Conservation (phyloP, 2,329 filamentous ascomycete genomes). For the Bisporella sp. region DNA sequence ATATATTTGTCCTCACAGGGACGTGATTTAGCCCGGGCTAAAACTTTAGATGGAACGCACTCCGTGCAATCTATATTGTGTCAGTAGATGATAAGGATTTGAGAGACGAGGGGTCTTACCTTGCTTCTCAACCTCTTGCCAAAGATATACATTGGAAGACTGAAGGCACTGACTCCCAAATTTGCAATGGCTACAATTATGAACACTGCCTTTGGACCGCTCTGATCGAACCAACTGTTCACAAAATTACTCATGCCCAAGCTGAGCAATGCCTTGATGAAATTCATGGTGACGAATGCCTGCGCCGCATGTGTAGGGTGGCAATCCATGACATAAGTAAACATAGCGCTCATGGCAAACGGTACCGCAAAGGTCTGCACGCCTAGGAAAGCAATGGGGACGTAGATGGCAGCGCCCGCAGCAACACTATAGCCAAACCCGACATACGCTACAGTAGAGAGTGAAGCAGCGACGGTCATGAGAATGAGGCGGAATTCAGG, state of each 20-base stretch:
- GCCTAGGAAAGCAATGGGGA: slow-evolving; percentile 29
- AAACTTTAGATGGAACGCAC: slow-evolving; percentile 14
- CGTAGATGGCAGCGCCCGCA: slow-evolving; percentile 24
- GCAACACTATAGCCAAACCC: slow-evolving; percentile 32
- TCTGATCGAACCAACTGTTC: slow-evolving; percentile 21
- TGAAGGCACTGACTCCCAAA: slow-evolving; percentile 13
- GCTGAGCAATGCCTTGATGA: slow-evolving; percentile 31
- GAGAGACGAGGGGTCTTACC: not conserved
- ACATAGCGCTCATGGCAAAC: slow-evolving; percentile 30
- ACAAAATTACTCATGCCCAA: slow-evolving; percentile 23
- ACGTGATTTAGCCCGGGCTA: not conserved
- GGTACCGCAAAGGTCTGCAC: slow-evolving; percentile 31
- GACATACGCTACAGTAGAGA: slow-evolving; percentile 32
- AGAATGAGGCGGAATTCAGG: slow-evolving; percentile 42
- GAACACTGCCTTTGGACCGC: slow-evolving; percentile 20
- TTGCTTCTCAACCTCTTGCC: slow-evolving; percentile 28
- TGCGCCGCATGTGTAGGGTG: slow-evolving; percentile 32
- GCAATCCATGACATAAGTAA: slow-evolving; percentile 36
- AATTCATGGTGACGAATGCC: slow-evolving; percentile 35
- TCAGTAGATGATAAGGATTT: not conserved
- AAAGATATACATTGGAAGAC: slow-evolving; percentile 24
- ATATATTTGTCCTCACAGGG: too few species aligned
- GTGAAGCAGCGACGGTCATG: slow-evolving; percentile 27
- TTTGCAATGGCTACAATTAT: slow-evolving; percentile 13
- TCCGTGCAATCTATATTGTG: slow-evolving; percentile 9